Base-by-base conservation (phyloP, 73 alveolate species). In the Paramecium primaurelia region DNA sequence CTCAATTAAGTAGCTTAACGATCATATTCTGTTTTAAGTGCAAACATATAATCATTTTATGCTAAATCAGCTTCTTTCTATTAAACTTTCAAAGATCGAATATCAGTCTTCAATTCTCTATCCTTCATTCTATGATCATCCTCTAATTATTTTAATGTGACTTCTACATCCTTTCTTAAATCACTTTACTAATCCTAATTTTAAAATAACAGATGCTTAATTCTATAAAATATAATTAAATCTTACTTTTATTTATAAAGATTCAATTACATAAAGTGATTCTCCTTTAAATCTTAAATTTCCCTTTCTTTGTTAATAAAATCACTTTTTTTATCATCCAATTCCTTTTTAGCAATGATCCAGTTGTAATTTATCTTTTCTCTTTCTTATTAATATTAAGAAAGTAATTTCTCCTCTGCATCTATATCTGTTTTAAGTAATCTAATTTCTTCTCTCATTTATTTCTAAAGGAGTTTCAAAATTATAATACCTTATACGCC, bases 321-420 rank as follows among this genome's bases (percentile, higher is more conserved):
- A 51, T 98, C 99, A 34, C 99, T 99, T 86, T 97, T 98, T 44
- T 94, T 92, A 58, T 98, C 99, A 94, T 98, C 99, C 6, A 96
- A 89, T 58, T 97, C 98, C 92, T 98, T 96, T 93, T 98, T 98
- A 20, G 97, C 99, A 18, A 98, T 98, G 93, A 98, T 98, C 99
- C 99, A 98, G 94, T 97, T 96, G 93, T 98, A 98, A 95, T 98
- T 98, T 77, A 98, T 99, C 83, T 99, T 93, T 88, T 98, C 97
- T 77, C 99, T 89, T 89, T 98, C 99, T 68, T 98, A 98, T 75
- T 97, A 95, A 80, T 97, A 98, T 71, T 95, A 94, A 68, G 99
- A 97, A 38, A 99, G 98, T 20, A 96, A 95, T 86, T 96, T 97
- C 71, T 98, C 98, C 90, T 98, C 99, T 26, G 91, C 96, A 69